phyloP scores from a whole-genome alignment of 2,329 filamentous ascomycete species.

The Talaromyces islandicus region DNA sequence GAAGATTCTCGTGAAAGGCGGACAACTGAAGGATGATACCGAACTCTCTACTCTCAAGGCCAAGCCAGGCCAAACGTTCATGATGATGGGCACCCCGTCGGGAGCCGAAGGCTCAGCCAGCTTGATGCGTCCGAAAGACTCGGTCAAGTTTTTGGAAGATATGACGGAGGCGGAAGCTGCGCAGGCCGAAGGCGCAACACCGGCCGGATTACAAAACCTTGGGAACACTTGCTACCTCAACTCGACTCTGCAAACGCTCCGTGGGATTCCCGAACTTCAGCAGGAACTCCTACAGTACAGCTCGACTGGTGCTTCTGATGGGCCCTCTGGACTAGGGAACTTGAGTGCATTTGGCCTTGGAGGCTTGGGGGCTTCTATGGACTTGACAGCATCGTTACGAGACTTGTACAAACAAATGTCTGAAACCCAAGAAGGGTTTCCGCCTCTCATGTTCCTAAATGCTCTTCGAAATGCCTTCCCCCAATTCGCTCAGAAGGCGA shows the following conservation, averaged over 20 bases:
- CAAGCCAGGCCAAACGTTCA: conserved; percentile 79
- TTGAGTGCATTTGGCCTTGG: conserved; percentile 52
- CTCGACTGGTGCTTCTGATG: conserved; percentile 25
- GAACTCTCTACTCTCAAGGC: conserved; percentile 76
- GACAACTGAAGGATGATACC: conserved; percentile 92
- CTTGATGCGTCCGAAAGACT: conserved; percentile 67
- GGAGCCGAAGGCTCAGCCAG: conserved; percentile 54
- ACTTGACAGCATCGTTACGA: conserved; percentile 71
- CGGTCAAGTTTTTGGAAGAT: conserved; percentile 86
- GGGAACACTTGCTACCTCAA: conserved; percentile 99
- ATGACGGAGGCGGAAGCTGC: conserved; percentile 95
- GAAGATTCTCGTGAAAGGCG: conserved; percentile 90
- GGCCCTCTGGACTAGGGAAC: conserved; percentile 33
- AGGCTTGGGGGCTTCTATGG: conserved; percentile 55
- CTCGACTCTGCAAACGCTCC: conserved; percentile 87
- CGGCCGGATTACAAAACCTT: conserved; percentile 82
- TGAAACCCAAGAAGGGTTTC: conserved; percentile 79
- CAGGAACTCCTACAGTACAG: conserved; percentile 64
- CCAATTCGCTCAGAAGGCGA: conserved; percentile 86
- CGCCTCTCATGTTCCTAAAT: conserved; percentile 75
- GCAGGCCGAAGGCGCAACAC: conserved; percentile 73
- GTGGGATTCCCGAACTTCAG: conserved; percentile 85
- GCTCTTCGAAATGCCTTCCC: conserved; percentile 75
- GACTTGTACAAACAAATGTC: conserved; percentile 86
- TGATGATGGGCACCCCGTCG: conserved; percentile 93